Base-by-base conservation (phyloP, 2,329 filamentous ascomycete species). In the Lachnellula subtilissima region DNA sequence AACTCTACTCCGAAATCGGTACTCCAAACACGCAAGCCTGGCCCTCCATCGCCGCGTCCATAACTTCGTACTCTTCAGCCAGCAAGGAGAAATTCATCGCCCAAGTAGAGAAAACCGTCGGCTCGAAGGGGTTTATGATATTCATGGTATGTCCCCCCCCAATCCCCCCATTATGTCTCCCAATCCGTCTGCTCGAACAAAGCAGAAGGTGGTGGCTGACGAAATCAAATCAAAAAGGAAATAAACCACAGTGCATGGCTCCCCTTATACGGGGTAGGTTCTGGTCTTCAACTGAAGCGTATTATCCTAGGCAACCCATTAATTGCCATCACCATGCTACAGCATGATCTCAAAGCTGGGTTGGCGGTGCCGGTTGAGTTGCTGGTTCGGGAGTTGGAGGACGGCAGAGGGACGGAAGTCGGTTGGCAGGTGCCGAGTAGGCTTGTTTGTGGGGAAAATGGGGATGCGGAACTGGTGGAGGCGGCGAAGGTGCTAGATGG, bases 281-380 rank as follows among this genome's bases (percentile, higher is more conserved):
- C 25, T 19, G 54, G 56, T 8, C 49, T 60, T 15, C 59, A 61
- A 32, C 25, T 43, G 12, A 62, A 56, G 42, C 35, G 63, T 37
- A 55, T 66, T 28, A 60, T 64, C n/a, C 46, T 65, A 4, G 62
- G 63, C 3, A 66, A 66, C 50, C 61, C 64, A 11, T 37, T 66
- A 1, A 60, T 64, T 23, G 63, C 63, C 9, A 59, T 65, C 36
- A 64, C 60, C 14, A 64, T 66, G 61, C 40, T 65, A 17, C 47
- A 57, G 52, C 55, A 60, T 46, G 58, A 62, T 48, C 22, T 52
- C 5, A 55, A 47, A 40, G 58, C 62, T 17, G 62, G 61, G 0
- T 50, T 66, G 1, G 55, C 49, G 37, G 62, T 66, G 22, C 63
- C 64, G 12, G 58, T 66, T 42, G 61, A 65, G 47, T 23, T 65